Base-by-base conservation (phyloP, 768 basidiomycete genomes). In the Amanita subjunquillea region DNA sequence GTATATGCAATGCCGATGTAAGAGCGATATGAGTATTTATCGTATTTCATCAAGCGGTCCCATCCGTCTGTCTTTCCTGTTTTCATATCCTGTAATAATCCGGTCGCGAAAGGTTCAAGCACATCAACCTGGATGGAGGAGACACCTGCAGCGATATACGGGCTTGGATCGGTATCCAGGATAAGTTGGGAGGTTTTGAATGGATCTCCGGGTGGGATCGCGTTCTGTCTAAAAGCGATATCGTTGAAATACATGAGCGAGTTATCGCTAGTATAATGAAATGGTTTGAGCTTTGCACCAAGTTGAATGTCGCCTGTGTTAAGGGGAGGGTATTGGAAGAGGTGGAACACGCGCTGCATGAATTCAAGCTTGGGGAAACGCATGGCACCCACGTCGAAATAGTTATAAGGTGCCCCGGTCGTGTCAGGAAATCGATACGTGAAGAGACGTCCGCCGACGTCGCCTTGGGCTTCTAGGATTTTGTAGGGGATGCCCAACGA, bases 1-100 rank as follows among this genome's bases (percentile, higher is more conserved):
- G 4, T 49, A 23, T 37, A 40, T n/a, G n/a, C 32, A 23, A 49
- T 9, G 8, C 50, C 32, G 61, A 65, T 59, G 47, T 57, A 63
- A 12, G 53, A 22, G 10, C 63, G 56, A 25, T 55, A 59, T 9
- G 64, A 64, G 36, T 57, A 55, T 4, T 58, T 41, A 48, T 66
- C 62, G 27, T 52, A 47, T 42, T 42, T 40, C 58, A 62, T 62
- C 17, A 65, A 9, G n/a, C 2, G 15, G 3, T 44, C 3, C 22
- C 22, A 44, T 6, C 23, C 43, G 22, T 9, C 15, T 10, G 12
- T 23, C 9, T 15, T 12, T 25, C 15, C 13, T 2, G 3, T 12
- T 23, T 44, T 25, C 2, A 44, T 7, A 25, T 25, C 22, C 6
- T 25, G 4, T 0, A 25, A n/a, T 10, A 44, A n/a, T 23, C 20